Evolutionary conservation across 129 eudicot species (phyloP).

Genomic region (Arctium lappa): DNA sequence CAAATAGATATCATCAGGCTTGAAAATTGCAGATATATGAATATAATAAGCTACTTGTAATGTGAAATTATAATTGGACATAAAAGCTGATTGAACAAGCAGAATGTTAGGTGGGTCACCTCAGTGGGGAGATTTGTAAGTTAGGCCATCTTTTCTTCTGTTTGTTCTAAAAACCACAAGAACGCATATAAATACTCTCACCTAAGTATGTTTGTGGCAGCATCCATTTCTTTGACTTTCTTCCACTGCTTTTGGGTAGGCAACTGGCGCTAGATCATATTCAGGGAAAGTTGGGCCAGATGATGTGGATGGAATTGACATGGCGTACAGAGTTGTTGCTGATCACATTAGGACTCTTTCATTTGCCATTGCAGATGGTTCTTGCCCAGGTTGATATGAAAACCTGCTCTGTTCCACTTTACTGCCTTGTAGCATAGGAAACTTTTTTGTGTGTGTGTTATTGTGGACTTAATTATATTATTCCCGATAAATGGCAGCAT

Average conservation of each 20-base stretch:
- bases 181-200: not conserved
- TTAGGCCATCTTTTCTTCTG: not conserved
- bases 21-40: not conserved
- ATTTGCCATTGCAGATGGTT: constrained; percentile 97
- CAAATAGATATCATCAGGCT: not conserved
- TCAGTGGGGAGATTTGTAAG: not conserved
- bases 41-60: not conserved
- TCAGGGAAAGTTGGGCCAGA: constrained; percentile 90
- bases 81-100: not conserved
- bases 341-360: constrained; percentile 98
- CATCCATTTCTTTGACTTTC: constrained; percentile 4
- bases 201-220: not conserved
- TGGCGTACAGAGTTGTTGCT: constrained; percentile 99
- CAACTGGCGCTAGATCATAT: constrained; percentile 82
- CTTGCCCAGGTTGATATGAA: constrained; percentile 72
- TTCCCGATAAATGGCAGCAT: not conserved
- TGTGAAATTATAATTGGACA: not conserved
- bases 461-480: not conserved
- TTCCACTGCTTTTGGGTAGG: constrained; percentile 38
- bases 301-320: constrained; percentile 80
- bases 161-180: not conserved
- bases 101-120: not conserved
- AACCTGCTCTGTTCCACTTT: not conserved
- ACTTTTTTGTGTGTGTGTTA: not conserved
- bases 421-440: not conserved